Evolutionary conservation across 176 grass and related monocot species (phyloP).

Genomic region (Aegilops longissima): DNA sequence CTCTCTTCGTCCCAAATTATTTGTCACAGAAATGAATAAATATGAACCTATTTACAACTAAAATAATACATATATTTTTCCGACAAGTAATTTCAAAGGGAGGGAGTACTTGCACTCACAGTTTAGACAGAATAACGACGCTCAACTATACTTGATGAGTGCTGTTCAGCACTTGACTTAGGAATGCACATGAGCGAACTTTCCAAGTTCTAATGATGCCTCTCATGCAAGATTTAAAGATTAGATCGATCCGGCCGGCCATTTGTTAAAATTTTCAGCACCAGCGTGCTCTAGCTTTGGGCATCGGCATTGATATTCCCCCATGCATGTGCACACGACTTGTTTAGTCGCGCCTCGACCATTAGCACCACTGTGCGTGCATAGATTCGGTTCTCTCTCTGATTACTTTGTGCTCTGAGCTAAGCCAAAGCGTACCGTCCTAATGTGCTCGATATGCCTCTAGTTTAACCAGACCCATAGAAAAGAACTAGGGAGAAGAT

Average conservation of each 20-base stretch:
- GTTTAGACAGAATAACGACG: too few species aligned
- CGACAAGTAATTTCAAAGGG: too few species aligned
- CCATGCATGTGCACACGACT: conserved; percentile 27
- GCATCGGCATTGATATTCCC: conserved; percentile 20
- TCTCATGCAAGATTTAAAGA: neutral
- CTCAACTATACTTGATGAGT: neutral
- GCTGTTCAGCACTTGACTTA: neutral
- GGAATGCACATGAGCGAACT: neutral
- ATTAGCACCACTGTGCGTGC: neutral
- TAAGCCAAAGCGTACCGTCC: conserved; percentile 5
- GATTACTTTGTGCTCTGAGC: conserved; percentile 17
- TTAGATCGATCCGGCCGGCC: neutral
- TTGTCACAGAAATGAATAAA: too few species aligned
- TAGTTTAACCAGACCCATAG: conserved; percentile 1
- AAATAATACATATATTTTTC: too few species aligned
- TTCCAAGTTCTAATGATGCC: conserved; percentile 16
- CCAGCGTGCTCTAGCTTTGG: neutral
- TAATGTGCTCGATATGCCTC: neutral
- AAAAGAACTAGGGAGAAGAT: conserved; percentile 17
- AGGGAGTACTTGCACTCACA: too few species aligned
- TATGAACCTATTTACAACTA: too few species aligned
- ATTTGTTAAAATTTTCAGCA: neutral
- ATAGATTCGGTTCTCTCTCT: conserved; percentile 24
- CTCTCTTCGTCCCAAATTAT: too few species aligned
- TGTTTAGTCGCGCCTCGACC: conserved; percentile 12